Percentiles rank a stretch among this genome's conserved stretches.
phyloP scores from a whole-genome alignment of 2,329 filamentous ascomycete species.

The Verticillium isaacii region DNA sequence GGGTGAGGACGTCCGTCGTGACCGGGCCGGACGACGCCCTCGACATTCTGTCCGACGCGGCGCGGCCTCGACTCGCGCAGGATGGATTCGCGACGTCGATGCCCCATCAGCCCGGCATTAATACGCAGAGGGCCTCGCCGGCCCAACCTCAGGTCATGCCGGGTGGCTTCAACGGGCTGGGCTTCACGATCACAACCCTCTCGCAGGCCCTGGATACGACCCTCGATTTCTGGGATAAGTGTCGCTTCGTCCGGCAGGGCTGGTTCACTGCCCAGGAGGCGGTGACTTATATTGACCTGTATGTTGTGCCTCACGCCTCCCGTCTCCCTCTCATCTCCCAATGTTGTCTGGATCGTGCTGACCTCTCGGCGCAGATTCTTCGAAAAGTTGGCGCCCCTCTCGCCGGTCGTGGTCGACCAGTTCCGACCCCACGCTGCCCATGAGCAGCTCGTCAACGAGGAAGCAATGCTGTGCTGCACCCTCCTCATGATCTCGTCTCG shows the following conservation, averaged over 20 bases:
- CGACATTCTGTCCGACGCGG: constrained; percentile 5
- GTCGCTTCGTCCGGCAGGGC: constrained; percentile 17
- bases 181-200: constrained; percentile 1
- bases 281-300: constrained; percentile 17
- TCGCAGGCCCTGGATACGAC: constrained; percentile 13
- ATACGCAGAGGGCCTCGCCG: neutral
- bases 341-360: neutral
- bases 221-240: constrained; percentile 17
- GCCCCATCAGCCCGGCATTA: constrained; percentile 1
- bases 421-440: constrained; percentile 9
- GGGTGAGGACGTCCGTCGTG: constrained; percentile 3
- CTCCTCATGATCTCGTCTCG: constrained; percentile 15
- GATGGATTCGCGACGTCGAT: neutral
- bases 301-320: neutral
- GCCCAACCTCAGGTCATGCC: neutral
- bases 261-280: constrained; percentile 18
- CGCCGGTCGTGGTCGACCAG: neutral
- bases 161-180: neutral
- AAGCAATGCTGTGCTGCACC: constrained; percentile 16
- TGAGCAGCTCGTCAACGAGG: constrained; percentile 8
- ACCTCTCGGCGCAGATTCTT: neutral
- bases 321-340: neutral
- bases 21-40: constrained; percentile 6
- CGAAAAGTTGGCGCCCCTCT: neutral
- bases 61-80: neutral